Conservation (phyloP, 495 filamentous ascomycete species). For the Umbilicaria muhlenbergii region DNA sequence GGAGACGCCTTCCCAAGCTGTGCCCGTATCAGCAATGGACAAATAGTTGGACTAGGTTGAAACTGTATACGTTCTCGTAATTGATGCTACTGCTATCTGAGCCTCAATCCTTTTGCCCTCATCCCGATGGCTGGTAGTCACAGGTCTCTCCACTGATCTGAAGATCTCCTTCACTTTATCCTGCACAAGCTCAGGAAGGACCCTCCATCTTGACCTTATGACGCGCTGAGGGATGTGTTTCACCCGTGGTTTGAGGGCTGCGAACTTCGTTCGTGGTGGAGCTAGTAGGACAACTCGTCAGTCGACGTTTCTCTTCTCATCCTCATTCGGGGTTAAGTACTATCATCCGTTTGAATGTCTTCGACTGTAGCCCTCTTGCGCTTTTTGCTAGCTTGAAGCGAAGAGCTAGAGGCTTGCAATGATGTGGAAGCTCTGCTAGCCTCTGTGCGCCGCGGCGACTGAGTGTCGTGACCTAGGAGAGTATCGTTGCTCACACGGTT, state of each 20-base stretch:
- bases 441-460: too few relatives aligned
- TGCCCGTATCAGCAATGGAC: constrained; percentile 7
- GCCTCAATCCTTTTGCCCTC: constrained; percentile 39
- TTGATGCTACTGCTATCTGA: constrained; percentile 32
- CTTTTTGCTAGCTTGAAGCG: too few relatives aligned
- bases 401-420: too few relatives aligned
- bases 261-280: constrained; percentile 10
- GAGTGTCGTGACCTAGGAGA: too few relatives aligned
- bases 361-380: too few relatives aligned
- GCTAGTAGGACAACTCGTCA: too few relatives aligned
- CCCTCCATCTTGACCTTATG: constrained; percentile 44
- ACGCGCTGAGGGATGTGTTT: constrained; percentile 37
- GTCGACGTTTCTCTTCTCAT: too few relatives aligned
- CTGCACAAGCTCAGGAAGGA: constrained; percentile 32
- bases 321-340: too few relatives aligned
- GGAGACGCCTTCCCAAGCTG: constrained; percentile 28
- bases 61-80: constrained; percentile 28
- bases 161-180: constrained; percentile 37
- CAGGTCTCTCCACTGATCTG: constrained; percentile 35
- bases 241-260: constrained; percentile 32
- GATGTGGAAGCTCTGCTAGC: too few relatives aligned
- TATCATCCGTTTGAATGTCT: too few relatives aligned
- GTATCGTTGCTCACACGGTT: too few relatives aligned
- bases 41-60: neutral
- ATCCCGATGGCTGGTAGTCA: constrained; percentile 36